Conservation (phyloP, 2,329 filamentous ascomycete genomes). For the Diaporthe sp. region DNA sequence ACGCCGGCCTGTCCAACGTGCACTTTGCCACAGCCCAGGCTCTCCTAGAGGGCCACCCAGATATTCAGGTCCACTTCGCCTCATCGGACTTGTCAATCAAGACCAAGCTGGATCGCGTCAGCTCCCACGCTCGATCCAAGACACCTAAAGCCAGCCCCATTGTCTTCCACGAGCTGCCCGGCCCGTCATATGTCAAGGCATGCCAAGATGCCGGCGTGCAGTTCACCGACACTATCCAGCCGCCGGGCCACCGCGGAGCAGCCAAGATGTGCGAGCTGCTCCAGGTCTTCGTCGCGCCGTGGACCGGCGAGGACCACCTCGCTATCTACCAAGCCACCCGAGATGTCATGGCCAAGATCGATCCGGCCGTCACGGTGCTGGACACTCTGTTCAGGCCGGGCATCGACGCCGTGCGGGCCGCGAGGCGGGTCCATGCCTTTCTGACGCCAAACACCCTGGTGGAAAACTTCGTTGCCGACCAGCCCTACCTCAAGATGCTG, state of each 20-base stretch:
- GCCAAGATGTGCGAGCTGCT: slow-evolving; percentile 49
- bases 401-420: slow-evolving; percentile 41
- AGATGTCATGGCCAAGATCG: slow-evolving; percentile 39
- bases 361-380: slow-evolving; percentile 45
- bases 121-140: background rate
- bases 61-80: slow-evolving; percentile 49
- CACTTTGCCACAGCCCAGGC: slow-evolving; percentile 51
- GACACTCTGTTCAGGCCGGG: slow-evolving; percentile 42
- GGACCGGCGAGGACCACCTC: slow-evolving; percentile 28
- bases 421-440: slow-evolving; percentile 38
- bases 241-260: slow-evolving; percentile 51
- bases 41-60: slow-evolving; percentile 48
- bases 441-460: slow-evolving; percentile 41
- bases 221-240: slow-evolving; percentile 47
- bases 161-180: slow-evolving; percentile 13
- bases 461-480: slow-evolving; percentile 36
- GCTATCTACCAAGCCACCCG: slow-evolving; percentile 15
- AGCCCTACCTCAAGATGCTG: slow-evolving; percentile 40
- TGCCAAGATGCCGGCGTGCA: slow-evolving; percentile 40
- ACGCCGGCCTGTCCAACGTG: slow-evolving; percentile 52
- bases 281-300: slow-evolving; percentile 17
- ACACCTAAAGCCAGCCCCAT: background rate
- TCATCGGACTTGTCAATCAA: background rate
- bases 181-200: background rate
- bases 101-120: slow-evolving; percentile 26